phyloP scores from a whole-genome alignment of 805 yeast genomes.

The Hemisphaericaspora nanyangensis region DNA sequence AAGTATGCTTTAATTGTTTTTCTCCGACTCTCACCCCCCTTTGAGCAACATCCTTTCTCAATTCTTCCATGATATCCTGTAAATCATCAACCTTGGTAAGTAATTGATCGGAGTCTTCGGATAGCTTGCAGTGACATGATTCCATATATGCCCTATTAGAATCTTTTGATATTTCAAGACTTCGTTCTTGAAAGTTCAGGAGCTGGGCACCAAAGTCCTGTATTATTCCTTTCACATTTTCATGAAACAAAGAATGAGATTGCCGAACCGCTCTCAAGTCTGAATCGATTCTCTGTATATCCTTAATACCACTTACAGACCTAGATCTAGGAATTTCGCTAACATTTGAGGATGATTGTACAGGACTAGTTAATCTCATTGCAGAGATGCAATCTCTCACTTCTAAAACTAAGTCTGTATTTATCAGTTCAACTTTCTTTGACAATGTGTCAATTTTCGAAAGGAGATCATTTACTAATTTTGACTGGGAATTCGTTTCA shows the following conservation, averaged over 20 bases:
- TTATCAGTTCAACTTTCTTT: constrained; percentile 15
- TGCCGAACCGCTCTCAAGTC: constrained; percentile 62
- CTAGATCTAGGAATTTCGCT: not conserved
- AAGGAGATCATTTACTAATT: constrained; percentile 19
- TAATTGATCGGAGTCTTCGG: constrained; percentile 70
- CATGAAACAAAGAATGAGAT: constrained; percentile 44
- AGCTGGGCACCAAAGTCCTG: constrained; percentile 42
- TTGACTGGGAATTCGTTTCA: constrained; percentile 34
- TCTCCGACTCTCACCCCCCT: constrained; percentile 81
- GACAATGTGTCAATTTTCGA: constrained; percentile 13
- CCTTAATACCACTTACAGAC: not conserved
- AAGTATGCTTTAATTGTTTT: constrained; percentile 64
- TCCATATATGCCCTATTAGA: constrained; percentile 64
- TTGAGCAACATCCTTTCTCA: constrained; percentile 86
- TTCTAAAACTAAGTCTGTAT: constrained; percentile 12
- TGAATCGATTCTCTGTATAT: constrained; percentile 38
- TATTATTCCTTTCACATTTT: constrained; percentile 40
- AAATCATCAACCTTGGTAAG: constrained; percentile 83
- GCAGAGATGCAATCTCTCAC: constrained; percentile 17
- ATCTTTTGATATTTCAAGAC: constrained; percentile 34
- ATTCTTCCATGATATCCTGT: constrained; percentile 85
- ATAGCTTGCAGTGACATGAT: constrained; percentile 65
- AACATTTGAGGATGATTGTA: constrained; percentile 4
- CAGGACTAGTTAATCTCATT: constrained; percentile 18
- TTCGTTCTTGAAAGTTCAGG: constrained; percentile 47